A percentile compares a stretch with the other conserved stretches of the same genome.
Conservation (phyloP, 1,139 yeast species). For the Zhuliangozyma parablackwelliae region DNA sequence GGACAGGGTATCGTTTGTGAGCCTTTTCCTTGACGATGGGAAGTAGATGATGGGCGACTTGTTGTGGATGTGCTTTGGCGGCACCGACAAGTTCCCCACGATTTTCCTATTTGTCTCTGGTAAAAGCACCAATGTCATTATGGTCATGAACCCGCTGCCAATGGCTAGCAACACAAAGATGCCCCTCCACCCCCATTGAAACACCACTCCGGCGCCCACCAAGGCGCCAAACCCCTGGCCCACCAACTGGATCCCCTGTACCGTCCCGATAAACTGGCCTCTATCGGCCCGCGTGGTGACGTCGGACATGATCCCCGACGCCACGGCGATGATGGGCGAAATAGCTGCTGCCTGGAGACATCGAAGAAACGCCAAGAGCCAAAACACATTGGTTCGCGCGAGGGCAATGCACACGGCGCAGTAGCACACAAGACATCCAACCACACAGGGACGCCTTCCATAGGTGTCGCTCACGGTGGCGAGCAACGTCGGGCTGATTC, state of each 20-base stretch:
- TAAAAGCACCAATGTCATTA: conserved; percentile 35
- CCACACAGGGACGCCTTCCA: conserved; percentile 66
- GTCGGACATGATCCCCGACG: conserved; percentile 67
- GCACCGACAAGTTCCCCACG: conserved; percentile 63
- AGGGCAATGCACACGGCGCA: conserved; percentile 22
- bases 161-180: conserved; percentile 73
- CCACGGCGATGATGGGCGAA: conserved; percentile 65
- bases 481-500: conserved; percentile 60
- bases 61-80: conserved; percentile 38
- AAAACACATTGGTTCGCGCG: conserved; percentile 19
- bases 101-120: conserved; percentile 72
- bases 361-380: conserved; percentile 31
- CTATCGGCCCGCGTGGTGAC: conserved; percentile 56
- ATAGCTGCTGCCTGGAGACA: conserved; percentile 68
- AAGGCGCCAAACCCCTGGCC: conserved; percentile 79
- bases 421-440: conserved; percentile 38
- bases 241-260: conserved; percentile 58
- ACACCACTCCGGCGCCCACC: conserved; percentile 62
- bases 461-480: conserved; percentile 62
- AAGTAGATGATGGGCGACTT: conserved; percentile 38
- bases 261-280: conserved; percentile 60
- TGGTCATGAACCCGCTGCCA: conserved; percentile 43
- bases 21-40: conserved; percentile 14
- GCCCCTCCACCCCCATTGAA: conserved; percentile 66
- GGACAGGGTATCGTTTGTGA: conserved; percentile 15